These are phyloP conservation scores for Podaxis rugospora DNA, from an alignment of 768 basidiomycete species.

Conservation along the genomic window DNA sequence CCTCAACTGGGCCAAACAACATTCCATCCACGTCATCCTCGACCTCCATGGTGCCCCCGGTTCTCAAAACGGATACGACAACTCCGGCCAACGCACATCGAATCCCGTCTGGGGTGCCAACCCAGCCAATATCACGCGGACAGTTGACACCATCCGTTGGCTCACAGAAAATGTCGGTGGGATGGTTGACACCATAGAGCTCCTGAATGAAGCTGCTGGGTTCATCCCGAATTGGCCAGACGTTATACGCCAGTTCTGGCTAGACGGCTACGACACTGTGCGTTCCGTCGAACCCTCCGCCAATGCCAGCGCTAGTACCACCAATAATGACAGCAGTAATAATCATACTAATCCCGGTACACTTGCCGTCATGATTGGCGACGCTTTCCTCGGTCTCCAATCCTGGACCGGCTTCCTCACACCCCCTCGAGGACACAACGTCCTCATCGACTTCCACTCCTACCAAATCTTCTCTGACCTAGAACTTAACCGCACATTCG, in stretches of 20 bases:
- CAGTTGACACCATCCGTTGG: conserved; percentile 54
- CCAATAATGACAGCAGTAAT: background rate
- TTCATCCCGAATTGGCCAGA: conserved; percentile 39
- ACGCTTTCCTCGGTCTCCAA: conserved; percentile 59
- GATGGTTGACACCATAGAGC: conserved; percentile 58
- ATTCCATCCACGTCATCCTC: conserved; percentile 64
- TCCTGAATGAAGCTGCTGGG: conserved; percentile 68
- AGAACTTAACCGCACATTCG: conserved; percentile 49
- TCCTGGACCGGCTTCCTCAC: conserved; percentile 60
- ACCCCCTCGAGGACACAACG: conserved; percentile 46
- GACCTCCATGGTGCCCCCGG: conserved; percentile 77
- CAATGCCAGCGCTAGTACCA: background rate
- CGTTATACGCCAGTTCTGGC: conserved; percentile 50
- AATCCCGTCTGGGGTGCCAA: conserved; percentile 53
- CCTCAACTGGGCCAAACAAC: conserved; percentile 58
- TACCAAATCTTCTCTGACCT: conserved; percentile 68
- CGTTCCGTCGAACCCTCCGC: conserved; percentile 26
- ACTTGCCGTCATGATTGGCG: conserved; percentile 61
- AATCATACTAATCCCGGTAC: background rate
- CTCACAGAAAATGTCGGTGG: conserved; percentile 50
- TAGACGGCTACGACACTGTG: conserved; percentile 56
- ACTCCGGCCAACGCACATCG: conserved; percentile 61
- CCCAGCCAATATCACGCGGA: conserved; percentile 45
- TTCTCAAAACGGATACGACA: conserved; percentile 67
- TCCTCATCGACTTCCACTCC: conserved; percentile 68